These are phyloP conservation scores for Sclerospora graminicola DNA, from an alignment of 352 stramenopile species.

Conservation along the genomic window DNA sequence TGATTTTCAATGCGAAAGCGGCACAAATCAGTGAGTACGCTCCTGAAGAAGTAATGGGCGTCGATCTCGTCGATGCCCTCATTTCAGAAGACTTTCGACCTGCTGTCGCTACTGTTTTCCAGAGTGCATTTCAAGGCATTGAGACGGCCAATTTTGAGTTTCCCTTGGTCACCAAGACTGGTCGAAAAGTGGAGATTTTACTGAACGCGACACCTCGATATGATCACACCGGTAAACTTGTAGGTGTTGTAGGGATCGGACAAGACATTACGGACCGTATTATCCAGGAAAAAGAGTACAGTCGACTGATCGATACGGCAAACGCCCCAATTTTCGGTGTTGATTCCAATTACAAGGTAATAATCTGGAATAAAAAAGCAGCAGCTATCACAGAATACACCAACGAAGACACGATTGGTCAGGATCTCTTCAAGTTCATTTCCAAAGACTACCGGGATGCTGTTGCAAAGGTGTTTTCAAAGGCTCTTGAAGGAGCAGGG, in stretches of 20 bases:
- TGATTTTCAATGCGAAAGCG: conserved; percentile 89
- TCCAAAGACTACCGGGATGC: conserved; percentile 45
- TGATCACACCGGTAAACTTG: conserved; percentile 47
- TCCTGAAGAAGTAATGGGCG: conserved; percentile 80
- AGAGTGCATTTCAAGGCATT: conserved; percentile 51
- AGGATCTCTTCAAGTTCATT: conserved; percentile 64
- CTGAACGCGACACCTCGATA: conserved; percentile 66
- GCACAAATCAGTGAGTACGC: conserved; percentile 82
- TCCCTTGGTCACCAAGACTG: conserved; percentile 68
- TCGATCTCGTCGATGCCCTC: conserved; percentile 65
- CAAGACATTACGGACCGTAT: conserved; percentile 78
- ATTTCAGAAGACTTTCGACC: conserved; percentile 65
- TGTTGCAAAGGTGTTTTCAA: conserved; percentile 56
- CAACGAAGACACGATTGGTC: conserved; percentile 77
- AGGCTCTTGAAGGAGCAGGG: conserved; percentile 51
- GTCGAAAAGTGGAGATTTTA: conserved; percentile 63
- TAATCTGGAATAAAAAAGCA: conserved; percentile 91
- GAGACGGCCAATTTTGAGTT: conserved; percentile 78
- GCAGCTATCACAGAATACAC: conserved; percentile 83
- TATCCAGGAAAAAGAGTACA: conserved; percentile 76
- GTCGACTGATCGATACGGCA: conserved; percentile 65
- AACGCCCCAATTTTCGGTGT: conserved; percentile 80
- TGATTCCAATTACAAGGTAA: conserved; percentile 71
- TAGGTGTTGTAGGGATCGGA: conserved; percentile 70
- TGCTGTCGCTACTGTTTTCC: conserved; percentile 54